A percentile compares a stretch with the other conserved stretches of the same genome.
Evolutionary conservation across 495 filamentous ascomycete genomes (phyloP).

Genomic region (Podospora comata): DNA sequence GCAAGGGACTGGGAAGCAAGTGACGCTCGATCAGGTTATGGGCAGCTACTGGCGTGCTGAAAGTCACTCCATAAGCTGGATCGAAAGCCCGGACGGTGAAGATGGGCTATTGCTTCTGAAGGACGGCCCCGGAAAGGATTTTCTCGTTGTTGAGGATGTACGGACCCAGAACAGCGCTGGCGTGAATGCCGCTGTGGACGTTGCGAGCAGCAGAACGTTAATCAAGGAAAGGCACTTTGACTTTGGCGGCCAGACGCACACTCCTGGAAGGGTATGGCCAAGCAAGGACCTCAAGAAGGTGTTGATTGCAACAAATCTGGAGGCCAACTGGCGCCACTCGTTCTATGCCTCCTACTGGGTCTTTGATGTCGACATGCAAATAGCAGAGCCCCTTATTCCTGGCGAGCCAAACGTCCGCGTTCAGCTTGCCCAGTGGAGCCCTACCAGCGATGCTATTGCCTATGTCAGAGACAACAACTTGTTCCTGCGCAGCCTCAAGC

Average conservation of each 20-base stretch:
- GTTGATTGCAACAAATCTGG: slow-evolving; percentile 64
- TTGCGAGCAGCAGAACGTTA: slow-evolving; percentile 57
- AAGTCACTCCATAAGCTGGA: slow-evolving; percentile 79
- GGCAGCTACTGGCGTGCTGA: slow-evolving; percentile 65
- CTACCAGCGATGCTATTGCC: slow-evolving; percentile 75
- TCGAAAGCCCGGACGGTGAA: slow-evolving; percentile 76
- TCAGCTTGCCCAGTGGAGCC: slow-evolving; percentile 88
- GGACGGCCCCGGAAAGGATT: slow-evolving; percentile 58
- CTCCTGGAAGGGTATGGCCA: slow-evolving; percentile 61
- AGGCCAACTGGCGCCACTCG: slow-evolving; percentile 86
- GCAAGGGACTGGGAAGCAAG: slow-evolving; percentile 66
- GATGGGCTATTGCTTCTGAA: slow-evolving; percentile 79
- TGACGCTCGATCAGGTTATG: slow-evolving; percentile 80
- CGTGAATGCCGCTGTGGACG: slow-evolving; percentile 33
- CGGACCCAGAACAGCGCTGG: slow-evolving; percentile 44
- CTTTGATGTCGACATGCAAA: slow-evolving; percentile 83
- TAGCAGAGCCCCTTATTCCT: slow-evolving; percentile 73
- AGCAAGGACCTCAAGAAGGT: slow-evolving; percentile 83
- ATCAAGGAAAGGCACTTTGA: slow-evolving; percentile 67
- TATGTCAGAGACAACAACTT: slow-evolving; percentile 89
- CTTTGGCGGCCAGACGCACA: slow-evolving; percentile 51
- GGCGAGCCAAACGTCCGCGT: slow-evolving; percentile 60
- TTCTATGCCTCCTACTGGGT: slow-evolving; percentile 85
- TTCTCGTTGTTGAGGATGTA: slow-evolving; percentile 84
- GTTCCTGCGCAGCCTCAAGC: slow-evolving; percentile 66